Evolutionary conservation across 2,329 filamentous ascomycete species (phyloP), one percentile per base, ranked within the genome.

Genomic region (Xylariaceae sp.): DNA sequence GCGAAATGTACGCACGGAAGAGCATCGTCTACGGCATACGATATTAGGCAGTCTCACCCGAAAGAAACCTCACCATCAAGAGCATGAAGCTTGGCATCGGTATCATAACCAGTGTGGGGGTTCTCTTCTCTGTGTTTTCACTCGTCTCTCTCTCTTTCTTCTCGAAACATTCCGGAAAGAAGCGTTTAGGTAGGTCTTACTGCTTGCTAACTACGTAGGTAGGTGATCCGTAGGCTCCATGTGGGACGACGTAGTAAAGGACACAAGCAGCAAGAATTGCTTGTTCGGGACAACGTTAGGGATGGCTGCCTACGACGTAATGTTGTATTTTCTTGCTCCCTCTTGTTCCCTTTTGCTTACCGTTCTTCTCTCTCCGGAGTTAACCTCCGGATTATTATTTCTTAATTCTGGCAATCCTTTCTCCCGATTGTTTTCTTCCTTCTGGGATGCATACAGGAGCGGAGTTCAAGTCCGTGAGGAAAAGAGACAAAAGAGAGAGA

Each of bases 1-100:
- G 23, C 23, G 3, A 30, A 1, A 30, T 30, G 23, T 30, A 30
- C 2, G 2, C 23, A 30, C 23, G 23, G 23, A 18, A 18, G 17
- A 30, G 23, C 5, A 30, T 30, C 1, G 23, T 30, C 23, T 30
- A 30, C 23, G 23, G 23, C 23, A 5, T 59, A 59, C 51, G 45
- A 53, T 55, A 63, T 63, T 62, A 57, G 56, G 59, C 51, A 63
- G 62, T 62, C 59, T 62, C 62, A 30, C 59, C 62, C 62, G 62
- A 59, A 35, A 55, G 23, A 30, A 30, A 15, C 53, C 49, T 61
- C 56, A 59, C 58, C 53, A 56, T 52, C 54, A 49, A 59, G 56
- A 59, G 55, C 55, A 48, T 37, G 9, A 10, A 47, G 49, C 23
- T 30, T 30, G 23, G 23, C 23, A 30, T 30, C 23, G 23, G 23